Evolutionary conservation across 768 basidiomycete genomes (phyloP).

Genomic region (Suillus alpinus): DNA sequence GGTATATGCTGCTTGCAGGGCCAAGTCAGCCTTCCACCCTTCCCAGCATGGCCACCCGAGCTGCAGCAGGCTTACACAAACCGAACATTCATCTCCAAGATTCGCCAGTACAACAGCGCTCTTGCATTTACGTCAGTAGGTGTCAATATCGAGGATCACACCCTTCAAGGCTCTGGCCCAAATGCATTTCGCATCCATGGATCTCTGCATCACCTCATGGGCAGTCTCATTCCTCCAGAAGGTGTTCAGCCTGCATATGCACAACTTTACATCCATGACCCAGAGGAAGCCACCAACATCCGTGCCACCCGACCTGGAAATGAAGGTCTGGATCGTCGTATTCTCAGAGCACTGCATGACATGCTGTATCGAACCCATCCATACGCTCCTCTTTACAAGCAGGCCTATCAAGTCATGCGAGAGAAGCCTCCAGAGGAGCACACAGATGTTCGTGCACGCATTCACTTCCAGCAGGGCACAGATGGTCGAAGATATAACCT

Average conservation of each 20-base stretch:
- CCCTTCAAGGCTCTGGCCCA: slow-evolving; percentile 29
- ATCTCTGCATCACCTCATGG: slow-evolving; percentile 35
- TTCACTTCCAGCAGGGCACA: slow-evolving; percentile 8
- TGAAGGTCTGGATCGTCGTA: slow-evolving; percentile 13
- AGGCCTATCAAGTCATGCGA: slow-evolving; percentile 31
- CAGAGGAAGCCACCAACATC: slow-evolving; percentile 29
- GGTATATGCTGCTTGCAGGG: slow-evolving; percentile 28
- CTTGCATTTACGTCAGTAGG: slow-evolving; percentile 40
- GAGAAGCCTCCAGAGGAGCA: slow-evolving; percentile 17
- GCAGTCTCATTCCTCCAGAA: slow-evolving; percentile 26
- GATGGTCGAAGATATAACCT: slow-evolving; percentile 42
- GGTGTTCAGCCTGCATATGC: slow-evolving; percentile 29
- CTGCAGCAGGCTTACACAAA: slow-evolving; percentile 15
- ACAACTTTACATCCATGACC: slow-evolving; percentile 43
- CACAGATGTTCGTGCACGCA: slow-evolving; percentile 5
- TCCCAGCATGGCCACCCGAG: slow-evolving; percentile 17
- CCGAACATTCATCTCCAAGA: slow-evolving; percentile 30
- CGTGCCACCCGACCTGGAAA: slow-evolving; percentile 19
- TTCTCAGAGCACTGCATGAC: slow-evolving; percentile 24
- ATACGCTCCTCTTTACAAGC: slow-evolving; percentile 30
- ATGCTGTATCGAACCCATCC: slow-evolving; percentile 20
- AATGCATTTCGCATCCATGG: slow-evolving; percentile 35
- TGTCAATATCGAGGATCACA: slow-evolving; percentile 26
- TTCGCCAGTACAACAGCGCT: slow-evolving; percentile 40
- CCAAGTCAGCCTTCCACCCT: slow-evolving; percentile 19